A percentile compares a stretch with the other conserved stretches of the same genome.
These are phyloP conservation scores for Mimosa bimucronata DNA, from an alignment of 306 rosid species.

Conservation along the genomic window DNA sequence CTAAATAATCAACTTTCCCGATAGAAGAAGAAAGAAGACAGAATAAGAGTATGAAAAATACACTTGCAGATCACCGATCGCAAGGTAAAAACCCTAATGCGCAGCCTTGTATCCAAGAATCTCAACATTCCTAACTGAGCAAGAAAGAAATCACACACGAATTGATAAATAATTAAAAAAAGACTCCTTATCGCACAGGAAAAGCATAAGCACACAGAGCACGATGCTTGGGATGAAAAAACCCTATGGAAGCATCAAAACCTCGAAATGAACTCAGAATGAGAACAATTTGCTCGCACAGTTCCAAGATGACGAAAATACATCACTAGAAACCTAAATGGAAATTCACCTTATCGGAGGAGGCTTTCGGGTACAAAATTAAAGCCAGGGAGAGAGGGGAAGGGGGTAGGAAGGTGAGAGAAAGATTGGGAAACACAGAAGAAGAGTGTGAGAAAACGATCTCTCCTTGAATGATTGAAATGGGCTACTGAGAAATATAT, in stretches of 20 bases:
- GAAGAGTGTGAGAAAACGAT: conserved; percentile 31
- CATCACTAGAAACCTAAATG: conserved; percentile 27
- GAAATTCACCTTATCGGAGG: conserved; percentile 37
- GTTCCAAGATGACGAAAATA: conserved; percentile 5
- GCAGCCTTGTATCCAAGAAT: conserved; percentile 23
- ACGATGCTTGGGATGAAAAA: not conserved
- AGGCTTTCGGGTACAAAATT: conserved; percentile 14
- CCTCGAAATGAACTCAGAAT: not conserved
- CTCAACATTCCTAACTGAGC: conserved; percentile 26
- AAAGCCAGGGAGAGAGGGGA: conserved; percentile 19
- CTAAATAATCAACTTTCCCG: not conserved
- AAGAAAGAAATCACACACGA: conserved; percentile 20
- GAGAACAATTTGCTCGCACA: conserved; percentile 25
- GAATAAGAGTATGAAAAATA: not conserved
- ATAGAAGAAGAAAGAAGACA: conserved; percentile 35
- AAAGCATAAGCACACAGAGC: conserved; percentile 21
- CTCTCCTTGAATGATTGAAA: conserved; percentile 47
- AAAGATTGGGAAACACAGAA: not conserved
- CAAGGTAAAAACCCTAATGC: conserved; percentile 39
- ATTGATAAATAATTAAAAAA: not conserved
- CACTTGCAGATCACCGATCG: conserved; percentile 42
- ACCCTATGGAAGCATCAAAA: not conserved
- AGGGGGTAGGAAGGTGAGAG: conserved; percentile 17
- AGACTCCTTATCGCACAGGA: not conserved
- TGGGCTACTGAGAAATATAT: conserved; percentile 31